A percentile compares a stretch with the other conserved stretches of the same genome.
phyloP scores from a whole-genome alignment of 768 basidiomycete genomes.

The Tricholoma hemisulphureum region DNA sequence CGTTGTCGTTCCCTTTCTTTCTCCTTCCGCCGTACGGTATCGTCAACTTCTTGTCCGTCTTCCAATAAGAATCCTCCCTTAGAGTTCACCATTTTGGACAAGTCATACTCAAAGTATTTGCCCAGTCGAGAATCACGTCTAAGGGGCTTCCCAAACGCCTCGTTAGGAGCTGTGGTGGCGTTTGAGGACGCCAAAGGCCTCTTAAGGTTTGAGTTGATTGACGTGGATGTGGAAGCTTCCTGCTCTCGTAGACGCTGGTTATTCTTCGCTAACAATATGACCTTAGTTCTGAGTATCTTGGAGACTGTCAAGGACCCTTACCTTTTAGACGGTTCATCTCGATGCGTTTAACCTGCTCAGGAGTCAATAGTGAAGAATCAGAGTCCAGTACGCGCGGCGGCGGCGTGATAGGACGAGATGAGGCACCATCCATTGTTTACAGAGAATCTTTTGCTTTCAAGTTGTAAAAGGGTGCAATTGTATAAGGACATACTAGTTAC shows the following conservation, averaged over 20 bases:
- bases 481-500: too few species aligned
- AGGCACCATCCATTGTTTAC: constrained; percentile 23
- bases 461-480: too few species aligned
- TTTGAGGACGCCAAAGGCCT: constrained; percentile 65
- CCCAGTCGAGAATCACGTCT: constrained; percentile 79
- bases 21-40: constrained; percentile 72
- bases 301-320: constrained; percentile 19
- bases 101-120: constrained; percentile 95
- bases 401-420: constrained; percentile 37
- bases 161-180: constrained; percentile 58
- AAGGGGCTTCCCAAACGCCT: constrained; percentile 48
- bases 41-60: constrained; percentile 79
- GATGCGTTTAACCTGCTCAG: constrained; percentile 68
- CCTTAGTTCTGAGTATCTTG: background rate
- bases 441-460: too few species aligned
- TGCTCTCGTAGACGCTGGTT: constrained; percentile 67
- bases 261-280: constrained; percentile 58
- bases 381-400: constrained; percentile 28
- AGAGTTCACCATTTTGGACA: constrained; percentile 95
- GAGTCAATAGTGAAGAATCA: constrained; percentile 41
- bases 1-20: constrained; percentile 79
- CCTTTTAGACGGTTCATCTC: constrained; percentile 82
- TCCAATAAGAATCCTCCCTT: constrained; percentile 95
- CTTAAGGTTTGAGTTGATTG: constrained; percentile 68
- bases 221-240: constrained; percentile 43